These are phyloP conservation scores for Peronospora farinosa DNA, from an alignment of 352 stramenopile genomes.

Conservation along the genomic window DNA sequence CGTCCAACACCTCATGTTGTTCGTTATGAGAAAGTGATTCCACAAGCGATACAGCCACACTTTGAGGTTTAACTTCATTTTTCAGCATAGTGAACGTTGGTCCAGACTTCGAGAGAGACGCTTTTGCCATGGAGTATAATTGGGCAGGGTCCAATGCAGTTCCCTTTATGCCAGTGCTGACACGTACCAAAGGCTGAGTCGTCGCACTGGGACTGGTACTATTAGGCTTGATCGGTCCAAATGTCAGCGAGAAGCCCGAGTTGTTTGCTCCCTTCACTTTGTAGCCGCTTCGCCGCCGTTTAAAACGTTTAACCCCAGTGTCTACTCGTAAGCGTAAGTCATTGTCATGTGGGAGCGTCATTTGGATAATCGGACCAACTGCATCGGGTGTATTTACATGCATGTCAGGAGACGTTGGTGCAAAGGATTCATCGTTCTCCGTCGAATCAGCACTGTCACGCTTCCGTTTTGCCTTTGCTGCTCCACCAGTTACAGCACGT, in stretches of 20 bases:
- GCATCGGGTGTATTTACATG: slow-evolving; percentile 62
- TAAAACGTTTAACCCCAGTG: slow-evolving; percentile 48
- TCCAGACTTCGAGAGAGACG: slow-evolving; percentile 22
- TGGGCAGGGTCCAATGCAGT: slow-evolving; percentile 12
- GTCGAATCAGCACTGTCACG: slow-evolving; percentile 31
- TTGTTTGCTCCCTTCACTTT: slow-evolving; percentile 21
- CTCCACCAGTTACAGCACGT: slow-evolving; percentile 17
- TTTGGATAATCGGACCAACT: slow-evolving; percentile 35
- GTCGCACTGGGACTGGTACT: slow-evolving; percentile 2
- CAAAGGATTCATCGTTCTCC: slow-evolving; percentile 60
- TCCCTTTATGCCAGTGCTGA: slow-evolving; percentile 16
- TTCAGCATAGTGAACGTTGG: slow-evolving; percentile 14
- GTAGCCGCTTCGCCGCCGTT: slow-evolving; percentile 36
- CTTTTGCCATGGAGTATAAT: slow-evolving; percentile 25
- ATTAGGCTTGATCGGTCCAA: slow-evolving; percentile 24
- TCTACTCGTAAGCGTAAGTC: slow-evolving; percentile 34
- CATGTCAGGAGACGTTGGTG: slow-evolving; percentile 54
- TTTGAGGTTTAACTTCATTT: slow-evolving; percentile 39
- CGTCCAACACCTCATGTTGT: slow-evolving; percentile 58
- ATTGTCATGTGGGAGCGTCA: slow-evolving; percentile 55
- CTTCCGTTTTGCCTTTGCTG: slow-evolving; percentile 46
- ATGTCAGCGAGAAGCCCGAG: slow-evolving; percentile 25
- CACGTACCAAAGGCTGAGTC: background rate
- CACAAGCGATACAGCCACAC: slow-evolving; percentile 61
- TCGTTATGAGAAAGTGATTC: slow-evolving; percentile 67